Base-by-base conservation (phyloP, 805 yeast species). In the Saccharomycopsis sp. region DNA sequence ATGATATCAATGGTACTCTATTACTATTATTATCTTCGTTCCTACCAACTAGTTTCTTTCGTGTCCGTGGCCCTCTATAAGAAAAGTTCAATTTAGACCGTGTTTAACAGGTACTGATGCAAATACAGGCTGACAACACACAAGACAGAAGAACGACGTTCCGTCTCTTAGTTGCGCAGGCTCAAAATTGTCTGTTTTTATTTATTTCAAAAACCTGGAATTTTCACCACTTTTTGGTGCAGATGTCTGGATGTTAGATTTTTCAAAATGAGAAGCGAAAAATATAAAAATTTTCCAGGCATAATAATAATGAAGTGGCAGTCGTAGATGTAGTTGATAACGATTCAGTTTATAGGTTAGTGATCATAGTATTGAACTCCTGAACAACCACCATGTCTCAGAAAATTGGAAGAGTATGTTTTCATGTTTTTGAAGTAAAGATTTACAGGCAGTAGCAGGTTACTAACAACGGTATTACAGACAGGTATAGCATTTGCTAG, bases 401-500 rank as follows among this genome's bases (percentile, higher is more conserved):
- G 59, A 76, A 77, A 65, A 69, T 78, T 22, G 81, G 81, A 57
- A 73, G 70, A 58, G 73, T 75, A 55, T 35, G 67, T 64, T n/a
- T 34, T 17, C 52, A 19, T 19, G 38, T 17, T 17, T 15, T 23
- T 5, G n/a, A n/a, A n/a, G n/a, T n/a, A n/a, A n/a, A 17, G 20
- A 41, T 44, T 24, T 23, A 23, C 24, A n/a, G n/a, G n/a, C n/a
- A n/a, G n/a, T n/a, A n/a, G 9, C 9, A n/a, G 5, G 14, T 15
- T 14, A 58, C 62, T 58, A 58, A 56, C 57, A 19, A 29, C 38
- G 44, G 44, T 12, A 14, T 53, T 44, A n/a, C 68, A 79, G 73
- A 82, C 90, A 2, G 89, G 86, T 2, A 76, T 85, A 20, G 89
- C 96, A 2, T 83, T 88, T 64, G 86, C 96, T 49, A 80, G 96